Evolutionary conservation across 2,329 filamentous ascomycete species (phyloP).

Genomic region (Periglandula ipomoeae): DNA sequence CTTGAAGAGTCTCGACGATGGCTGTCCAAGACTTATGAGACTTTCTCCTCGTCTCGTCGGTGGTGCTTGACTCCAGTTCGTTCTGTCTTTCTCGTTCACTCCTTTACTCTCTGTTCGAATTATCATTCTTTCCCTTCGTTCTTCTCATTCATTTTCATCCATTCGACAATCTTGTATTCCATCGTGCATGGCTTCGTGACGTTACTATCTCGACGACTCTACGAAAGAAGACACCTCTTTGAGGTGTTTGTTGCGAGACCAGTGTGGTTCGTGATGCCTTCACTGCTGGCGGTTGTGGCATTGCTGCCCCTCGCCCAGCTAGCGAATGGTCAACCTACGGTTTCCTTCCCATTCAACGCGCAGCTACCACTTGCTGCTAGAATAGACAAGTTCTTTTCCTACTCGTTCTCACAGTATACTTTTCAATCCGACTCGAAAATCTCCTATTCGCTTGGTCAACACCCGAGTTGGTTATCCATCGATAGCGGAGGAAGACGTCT

Average conservation of each 20-base stretch:
- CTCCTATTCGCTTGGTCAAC: constrained; percentile 55
- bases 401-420: constrained; percentile 63
- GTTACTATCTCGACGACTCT: neutral
- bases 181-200: constrained; percentile 5
- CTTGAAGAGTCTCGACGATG: constrained; percentile 21
- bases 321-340: constrained; percentile 29
- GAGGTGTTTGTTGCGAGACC: neutral
- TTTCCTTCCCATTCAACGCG: constrained; percentile 69
- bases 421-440: constrained; percentile 58
- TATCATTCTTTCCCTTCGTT: neutral
- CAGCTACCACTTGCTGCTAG: constrained; percentile 75
- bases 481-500: constrained; percentile 56
- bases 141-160: constrained; percentile 7
- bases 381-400: constrained; percentile 56
- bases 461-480: constrained; percentile 67
- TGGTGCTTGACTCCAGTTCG: constrained; percentile 4
- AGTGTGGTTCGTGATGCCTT: constrained; percentile 17
- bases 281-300: constrained; percentile 17
- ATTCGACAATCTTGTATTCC: neutral
- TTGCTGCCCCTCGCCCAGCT: constrained; percentile 20
- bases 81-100: constrained; percentile 1
- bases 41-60: constrained; percentile 6
- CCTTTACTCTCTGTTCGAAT: constrained; percentile 2
- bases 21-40: constrained; percentile 8
- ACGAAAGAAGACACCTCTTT: constrained; percentile 1